phyloP scores from a whole-genome alignment of 2,329 filamentous ascomycete species.

The Grosmannia penicillata region DNA sequence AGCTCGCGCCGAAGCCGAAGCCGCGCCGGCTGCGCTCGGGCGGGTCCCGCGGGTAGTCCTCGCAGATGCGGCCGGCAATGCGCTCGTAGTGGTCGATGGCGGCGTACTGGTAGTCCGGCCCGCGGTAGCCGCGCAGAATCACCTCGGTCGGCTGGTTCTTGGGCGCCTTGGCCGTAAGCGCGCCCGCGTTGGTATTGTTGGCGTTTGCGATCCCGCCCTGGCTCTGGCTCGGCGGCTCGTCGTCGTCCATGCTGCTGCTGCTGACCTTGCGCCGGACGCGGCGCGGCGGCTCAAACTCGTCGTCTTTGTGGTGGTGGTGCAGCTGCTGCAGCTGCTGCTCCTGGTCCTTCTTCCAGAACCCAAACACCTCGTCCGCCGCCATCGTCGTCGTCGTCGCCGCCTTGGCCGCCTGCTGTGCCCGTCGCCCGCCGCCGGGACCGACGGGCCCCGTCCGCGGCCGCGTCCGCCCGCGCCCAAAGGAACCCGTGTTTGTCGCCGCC shows the following conservation, averaged over 20 bases:
- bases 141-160: slow-evolving; percentile 48
- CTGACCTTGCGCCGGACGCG: too few relatives aligned
- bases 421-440: slow-evolving; percentile 5
- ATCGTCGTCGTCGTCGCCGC: slow-evolving; percentile 41
- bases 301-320: slow-evolving; percentile 1
- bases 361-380: slow-evolving; percentile 47
- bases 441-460: slow-evolving; percentile 17
- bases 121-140: slow-evolving; percentile 67
- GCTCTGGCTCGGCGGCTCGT: slow-evolving; percentile 7
- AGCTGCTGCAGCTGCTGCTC: slow-evolving; percentile 9
- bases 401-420: slow-evolving; percentile 19
- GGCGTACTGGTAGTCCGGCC: slow-evolving; percentile 58
- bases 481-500: slow-evolving; percentile 35
- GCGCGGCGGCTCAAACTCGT: too few relatives aligned
- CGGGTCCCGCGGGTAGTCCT: slow-evolving; percentile 84
- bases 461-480: slow-evolving; percentile 52
- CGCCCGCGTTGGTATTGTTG: background rate
- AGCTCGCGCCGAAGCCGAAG: too few relatives aligned
- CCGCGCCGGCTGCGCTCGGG: slow-evolving; percentile 39
- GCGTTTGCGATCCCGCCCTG: background rate
- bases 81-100: slow-evolving; percentile 81
- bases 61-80: slow-evolving; percentile 73
- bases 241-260: slow-evolving; percentile 8
- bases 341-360: slow-evolving; percentile 39
- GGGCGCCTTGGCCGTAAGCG: slow-evolving; percentile 12